A percentile compares a stretch with the other conserved stretches of the same genome.
Conservation (phyloP, 768 basidiomycete genomes). For the Imleria badia region DNA sequence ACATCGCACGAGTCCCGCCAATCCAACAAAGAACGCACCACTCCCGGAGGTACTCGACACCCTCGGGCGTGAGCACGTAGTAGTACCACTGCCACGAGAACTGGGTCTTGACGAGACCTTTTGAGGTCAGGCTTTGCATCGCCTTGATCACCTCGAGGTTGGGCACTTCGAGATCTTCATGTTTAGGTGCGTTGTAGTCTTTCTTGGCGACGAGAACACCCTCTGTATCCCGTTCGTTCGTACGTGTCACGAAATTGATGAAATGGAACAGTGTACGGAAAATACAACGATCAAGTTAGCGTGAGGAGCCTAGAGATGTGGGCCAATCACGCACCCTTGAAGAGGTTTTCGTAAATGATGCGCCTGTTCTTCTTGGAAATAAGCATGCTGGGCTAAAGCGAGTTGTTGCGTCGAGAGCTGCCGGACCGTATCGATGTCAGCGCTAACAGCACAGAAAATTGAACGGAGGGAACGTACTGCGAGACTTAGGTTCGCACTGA, state of each 20-base stretch:
- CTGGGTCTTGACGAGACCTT: slow-evolving; percentile 95
- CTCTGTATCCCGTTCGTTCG: slow-evolving; percentile 52
- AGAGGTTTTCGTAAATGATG: slow-evolving; percentile 98
- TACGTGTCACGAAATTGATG: not conserved
- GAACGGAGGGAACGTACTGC: slow-evolving; percentile 33
- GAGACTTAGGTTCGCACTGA: slow-evolving; percentile 34
- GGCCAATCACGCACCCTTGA: slow-evolving; percentile 76
- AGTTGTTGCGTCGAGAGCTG: slow-evolving; percentile 33
- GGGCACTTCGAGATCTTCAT: slow-evolving; percentile 81
- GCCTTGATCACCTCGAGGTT: slow-evolving; percentile 74
- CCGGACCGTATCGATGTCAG: not conserved
- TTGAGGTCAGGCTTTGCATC: slow-evolving; percentile 65
- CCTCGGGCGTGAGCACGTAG: slow-evolving; percentile 95
- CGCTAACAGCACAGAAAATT: not conserved
- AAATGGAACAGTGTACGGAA: not conserved
- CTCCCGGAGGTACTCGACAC: slow-evolving; percentile 95
- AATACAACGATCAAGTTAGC: not conserved
- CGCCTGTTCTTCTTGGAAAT: slow-evolving; percentile 95
- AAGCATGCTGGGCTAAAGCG: slow-evolving; percentile 70
- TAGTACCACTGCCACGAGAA: slow-evolving; percentile 99
- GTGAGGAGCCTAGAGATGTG: not conserved
- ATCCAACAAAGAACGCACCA: slow-evolving; percentile 42
- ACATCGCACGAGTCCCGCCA: not conserved
- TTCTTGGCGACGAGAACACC: slow-evolving; percentile 99
- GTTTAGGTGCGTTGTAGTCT: slow-evolving; percentile 96